Base-by-base conservation (phyloP, 2,329 filamentous ascomycete species). In the Xylaria sp. region DNA sequence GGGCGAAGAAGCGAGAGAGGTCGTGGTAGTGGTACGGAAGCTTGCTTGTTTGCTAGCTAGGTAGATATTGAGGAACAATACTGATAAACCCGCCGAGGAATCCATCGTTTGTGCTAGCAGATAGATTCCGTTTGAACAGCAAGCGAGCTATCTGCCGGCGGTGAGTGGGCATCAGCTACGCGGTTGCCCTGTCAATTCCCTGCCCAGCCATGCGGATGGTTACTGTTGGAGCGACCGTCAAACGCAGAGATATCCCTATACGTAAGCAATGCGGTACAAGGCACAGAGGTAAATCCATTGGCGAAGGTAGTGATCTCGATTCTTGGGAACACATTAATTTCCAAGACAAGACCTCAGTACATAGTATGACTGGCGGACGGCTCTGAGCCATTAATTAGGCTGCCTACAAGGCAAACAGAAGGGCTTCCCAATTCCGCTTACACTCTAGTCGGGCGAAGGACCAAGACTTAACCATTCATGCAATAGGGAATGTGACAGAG, bases 401-500 rank as follows among this genome's bases (percentile, higher is more conserved):
- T 63, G 40, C 32, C 44, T 53, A 29, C 27, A 35, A 62, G 64
- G 58, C 57, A 58, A 58, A 59, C 35, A 50, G 16, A 55, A 59
- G 8, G 21, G 37, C 65, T 60, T 40, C 37, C 16, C 40, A 50
- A 44, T 32, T 62, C 65, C 59, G 55, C 60, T 44, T 48, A 23
- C 54, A 54, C 59, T 51, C 16, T 60, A 37, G 32, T 63, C 63
- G 71, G 64, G 50, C 69, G 32, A 69, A 69, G 57, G 25, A 55
- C 63, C 47, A 66, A 65, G 60, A 55, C 62, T 42, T 58, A 35
- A 35, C 16, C 18, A 51, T 63, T 47, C 47, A 69, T 59, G 62
- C 42, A 59, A 50, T 61, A 40, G 42, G 51, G 66, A 63, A 65
- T 69, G 71, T 72, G 71, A 72, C 68, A 62, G 55, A 61, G 69